A percentile compares a stretch with the other conserved stretches of the same genome.
phyloP scores from a whole-genome alignment of 208 protist species.

The Crithidia fasciculata region DNA sequence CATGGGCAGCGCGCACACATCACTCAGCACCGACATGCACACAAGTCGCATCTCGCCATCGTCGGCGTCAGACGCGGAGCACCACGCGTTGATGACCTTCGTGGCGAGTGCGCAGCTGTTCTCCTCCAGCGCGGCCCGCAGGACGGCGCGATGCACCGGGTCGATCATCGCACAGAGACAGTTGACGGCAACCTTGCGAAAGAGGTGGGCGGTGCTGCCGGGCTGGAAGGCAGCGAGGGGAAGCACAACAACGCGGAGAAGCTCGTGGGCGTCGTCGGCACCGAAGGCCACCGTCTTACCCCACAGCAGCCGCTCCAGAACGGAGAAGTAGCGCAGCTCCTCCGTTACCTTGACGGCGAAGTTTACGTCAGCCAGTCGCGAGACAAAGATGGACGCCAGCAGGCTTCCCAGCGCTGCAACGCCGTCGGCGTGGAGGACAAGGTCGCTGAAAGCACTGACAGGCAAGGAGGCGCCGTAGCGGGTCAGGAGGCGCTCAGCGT shows the following conservation, averaged over 20 bases:
- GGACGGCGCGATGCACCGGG: slow-evolving; percentile 26
- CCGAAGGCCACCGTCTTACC: slow-evolving; percentile 38
- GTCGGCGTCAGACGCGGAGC: slow-evolving; percentile 80
- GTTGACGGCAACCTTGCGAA: slow-evolving; percentile 87
- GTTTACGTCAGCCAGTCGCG: slow-evolving; percentile 71
- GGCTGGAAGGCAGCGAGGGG: slow-evolving; percentile 69
- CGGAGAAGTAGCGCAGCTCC: slow-evolving; percentile 75
- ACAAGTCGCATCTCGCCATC: slow-evolving; percentile 86
- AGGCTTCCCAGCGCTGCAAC: slow-evolving; percentile 33
- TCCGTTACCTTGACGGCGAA: slow-evolving; percentile 74
- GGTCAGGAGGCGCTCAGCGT: slow-evolving; percentile 61
- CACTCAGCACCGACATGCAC: slow-evolving; percentile 63
- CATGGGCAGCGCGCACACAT: slow-evolving; percentile 62
- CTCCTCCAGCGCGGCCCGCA: slow-evolving; percentile 34
- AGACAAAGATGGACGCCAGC: slow-evolving; percentile 68
- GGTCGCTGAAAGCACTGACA: slow-evolving; percentile 70
- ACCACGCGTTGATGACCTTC: slow-evolving; percentile 67
- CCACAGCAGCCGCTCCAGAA: slow-evolving; percentile 81
- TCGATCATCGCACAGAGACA: slow-evolving; percentile 72
- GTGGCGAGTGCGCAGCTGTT: slow-evolving; percentile 47
- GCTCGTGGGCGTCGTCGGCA: slow-evolving; percentile 45
- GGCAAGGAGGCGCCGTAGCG: slow-evolving; percentile 72
- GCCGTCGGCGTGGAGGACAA: slow-evolving; percentile 56
- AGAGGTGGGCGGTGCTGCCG: slow-evolving; percentile 71
- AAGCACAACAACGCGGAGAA: slow-evolving; percentile 74